Evolutionary conservation across 306 rosid species (phyloP), one percentile per base, ranked within the genome.

Genomic region (Albizia julibrissin): DNA sequence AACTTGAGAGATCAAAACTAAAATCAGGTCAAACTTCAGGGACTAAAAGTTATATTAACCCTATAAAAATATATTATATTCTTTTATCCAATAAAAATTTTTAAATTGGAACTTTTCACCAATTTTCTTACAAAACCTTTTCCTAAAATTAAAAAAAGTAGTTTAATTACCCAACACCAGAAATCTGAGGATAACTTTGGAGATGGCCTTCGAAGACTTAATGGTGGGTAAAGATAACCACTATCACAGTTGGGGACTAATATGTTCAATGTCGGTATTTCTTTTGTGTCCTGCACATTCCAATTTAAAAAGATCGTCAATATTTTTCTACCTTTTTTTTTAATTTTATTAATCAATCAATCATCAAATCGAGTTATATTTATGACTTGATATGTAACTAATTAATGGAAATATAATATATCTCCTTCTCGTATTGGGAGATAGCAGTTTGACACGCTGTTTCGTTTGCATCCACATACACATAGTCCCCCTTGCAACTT

Each of bases 131-230:
- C 5, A 34, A 34, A 34, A 34, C 39, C 8, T 34, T 34, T 5
- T 5, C 5, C 5, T 34, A 34, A 34, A 74, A 37, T 16, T 47
- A 24, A 13, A 47, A 15, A 18, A 10, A 6, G 10, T 50, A 14
- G 9, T 50, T 50, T 44, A n/a, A 10, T 81, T 75, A 81, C 84
- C 84, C 76, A 74, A 24, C 84, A 75, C 84, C 84, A 75, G 6
- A 71, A 2, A 10, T 72, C 64, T 14, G 19, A 13, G 8, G 46
- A 70, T 19, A 80, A 16, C 61, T 56, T 72, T 71, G 58, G 22
- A 22, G 44, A 19, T 34, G 69, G 68, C 69, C 69, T 65, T 67
- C 19, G 31, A 40, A 22, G 59, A 1, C 69, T 64, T 18, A 12
- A 24, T 47, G 21, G 69, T 1, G 5, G 39, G 39, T 34, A 34